Conservation (phyloP, 208 protist species). For the Trypanosoma vivax region DNA sequence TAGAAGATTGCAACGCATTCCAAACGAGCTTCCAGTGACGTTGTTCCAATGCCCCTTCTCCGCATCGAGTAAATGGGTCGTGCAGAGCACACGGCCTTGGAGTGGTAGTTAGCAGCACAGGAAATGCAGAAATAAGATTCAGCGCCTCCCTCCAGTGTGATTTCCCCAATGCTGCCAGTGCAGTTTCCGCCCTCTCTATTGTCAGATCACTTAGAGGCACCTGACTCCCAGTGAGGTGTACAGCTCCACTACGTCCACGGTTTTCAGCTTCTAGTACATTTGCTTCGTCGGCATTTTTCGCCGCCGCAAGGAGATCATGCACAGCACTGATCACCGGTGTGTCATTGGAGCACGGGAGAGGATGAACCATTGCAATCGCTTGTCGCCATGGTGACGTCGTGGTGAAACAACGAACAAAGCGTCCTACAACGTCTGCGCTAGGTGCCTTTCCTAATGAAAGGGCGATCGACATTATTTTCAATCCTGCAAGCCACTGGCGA, state of each 20-base stretch:
- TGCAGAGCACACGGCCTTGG: slow-evolving; percentile 2
- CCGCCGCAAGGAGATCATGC: slow-evolving; percentile 3
- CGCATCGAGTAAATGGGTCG: neutral
- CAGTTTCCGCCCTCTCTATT: slow-evolving; percentile 1
- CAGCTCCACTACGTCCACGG: neutral
- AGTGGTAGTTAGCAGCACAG: slow-evolving; percentile 2
- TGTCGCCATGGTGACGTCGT: slow-evolving; percentile 15
- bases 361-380: slow-evolving; percentile 13
- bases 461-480: slow-evolving; percentile 11
- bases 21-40: slow-evolving; percentile 13
- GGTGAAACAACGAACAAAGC: slow-evolving; percentile 19
- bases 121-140: slow-evolving; percentile 6
- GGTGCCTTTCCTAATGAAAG: slow-evolving; percentile 7
- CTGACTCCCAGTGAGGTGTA: neutral
- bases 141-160: slow-evolving; percentile 11
- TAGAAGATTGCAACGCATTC: neutral
- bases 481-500: slow-evolving; percentile 5
- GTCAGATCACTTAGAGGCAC: slow-evolving; percentile 3
- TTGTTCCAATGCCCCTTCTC: neutral
- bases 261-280: neutral
- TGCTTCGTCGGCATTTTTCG: neutral
- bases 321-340: neutral
- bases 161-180: neutral
- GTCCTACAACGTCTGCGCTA: slow-evolving; percentile 7
- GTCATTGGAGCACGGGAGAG: slow-evolving; percentile 7